Conservation (phyloP, 192 early-diverging fungal genomes). For the Mortierella claussenii region DNA sequence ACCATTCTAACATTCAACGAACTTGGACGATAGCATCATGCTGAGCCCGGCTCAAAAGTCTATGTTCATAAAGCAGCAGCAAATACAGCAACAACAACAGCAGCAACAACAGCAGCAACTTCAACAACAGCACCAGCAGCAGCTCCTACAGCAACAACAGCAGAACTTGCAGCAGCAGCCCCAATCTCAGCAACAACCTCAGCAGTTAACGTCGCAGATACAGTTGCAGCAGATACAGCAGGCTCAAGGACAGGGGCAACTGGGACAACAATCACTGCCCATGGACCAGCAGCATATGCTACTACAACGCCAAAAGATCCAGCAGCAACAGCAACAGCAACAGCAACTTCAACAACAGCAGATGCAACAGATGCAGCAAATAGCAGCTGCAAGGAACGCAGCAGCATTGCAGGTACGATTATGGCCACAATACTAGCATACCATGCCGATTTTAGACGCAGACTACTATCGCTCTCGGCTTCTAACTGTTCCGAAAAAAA, state of each 20-base stretch:
- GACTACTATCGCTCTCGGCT: no score
- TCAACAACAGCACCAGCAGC: slow-evolving; percentile 21
- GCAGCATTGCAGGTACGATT: slow-evolving; percentile 9
- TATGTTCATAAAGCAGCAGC: slow-evolving; percentile 21
- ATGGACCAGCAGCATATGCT: slow-evolving; percentile 11
- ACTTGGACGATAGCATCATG: slow-evolving; percentile 9
- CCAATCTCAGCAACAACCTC: slow-evolving; percentile 22
- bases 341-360: slow-evolving; percentile 22
- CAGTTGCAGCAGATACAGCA: slow-evolving; percentile 21
- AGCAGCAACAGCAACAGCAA: slow-evolving; percentile 10
- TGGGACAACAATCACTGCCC: slow-evolving; percentile 11
- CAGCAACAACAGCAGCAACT: slow-evolving; percentile 26
- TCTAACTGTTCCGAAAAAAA: no score
- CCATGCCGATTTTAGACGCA: background rate
- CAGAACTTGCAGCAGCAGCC: slow-evolving; percentile 19
- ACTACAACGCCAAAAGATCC: slow-evolving; percentile 8
- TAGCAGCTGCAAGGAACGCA: slow-evolving; percentile 4
- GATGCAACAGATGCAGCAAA: slow-evolving; percentile 20
- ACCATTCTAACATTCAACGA: background rate
- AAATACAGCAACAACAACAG: slow-evolving; percentile 28
- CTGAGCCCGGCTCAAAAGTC: slow-evolving; percentile 26
- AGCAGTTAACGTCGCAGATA: background rate
- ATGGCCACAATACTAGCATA: background rate
- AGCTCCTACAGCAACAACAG: slow-evolving; percentile 23
- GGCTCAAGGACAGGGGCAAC: slow-evolving; percentile 14